Base-by-base conservation (phyloP, 805 yeast genomes). In the Sugiyamaella americana region DNA sequence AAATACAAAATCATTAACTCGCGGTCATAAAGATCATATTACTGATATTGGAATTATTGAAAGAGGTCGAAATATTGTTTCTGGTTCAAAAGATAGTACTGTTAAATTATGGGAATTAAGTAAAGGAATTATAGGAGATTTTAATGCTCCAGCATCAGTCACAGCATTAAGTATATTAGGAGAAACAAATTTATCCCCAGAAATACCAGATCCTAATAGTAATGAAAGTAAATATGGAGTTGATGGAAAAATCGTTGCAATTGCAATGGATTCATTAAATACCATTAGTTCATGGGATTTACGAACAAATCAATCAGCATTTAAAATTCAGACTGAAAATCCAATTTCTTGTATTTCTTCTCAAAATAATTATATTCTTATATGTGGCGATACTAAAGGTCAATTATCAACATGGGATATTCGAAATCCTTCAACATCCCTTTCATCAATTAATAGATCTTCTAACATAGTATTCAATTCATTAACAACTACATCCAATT, bases 81-180 rank as follows among this genome's bases (percentile, higher is more conserved):
- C 82, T 4, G 66, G 79, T 8, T 72, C 78, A 4, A 43, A 51
- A 3, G 85, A 59, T 42, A 86, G 86, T 0, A 57, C 75, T 0
- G 67, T 82, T 1, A 69, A 65, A 37, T 57, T 86, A 32, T 84
- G 88, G 89, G 91, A 84, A 55, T 76, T 87, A 59, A 57, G 73
- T 1, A 87, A 82, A 1, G 44, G 56, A 17, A 55, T 63, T 5
- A 58, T 82, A 3, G 64, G 71, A 54, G 62, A 67, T 32, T 69
- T 77, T 43, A 51, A 55, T 5, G 66, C 76, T 34, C 58, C 56
- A 6, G 66, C 62, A 30, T 62, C 65, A 17, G 39, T 62, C 1
- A 13, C 29, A 13, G n/a, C 47, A 3, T 13, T 43, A 13, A 41
- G 35, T 22, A 13, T 26, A 26, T 26, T 29, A 19, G 16, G 17